phyloP scores from a whole-genome alignment of 208 protist genomes.

The Crithidia bombi region DNA sequence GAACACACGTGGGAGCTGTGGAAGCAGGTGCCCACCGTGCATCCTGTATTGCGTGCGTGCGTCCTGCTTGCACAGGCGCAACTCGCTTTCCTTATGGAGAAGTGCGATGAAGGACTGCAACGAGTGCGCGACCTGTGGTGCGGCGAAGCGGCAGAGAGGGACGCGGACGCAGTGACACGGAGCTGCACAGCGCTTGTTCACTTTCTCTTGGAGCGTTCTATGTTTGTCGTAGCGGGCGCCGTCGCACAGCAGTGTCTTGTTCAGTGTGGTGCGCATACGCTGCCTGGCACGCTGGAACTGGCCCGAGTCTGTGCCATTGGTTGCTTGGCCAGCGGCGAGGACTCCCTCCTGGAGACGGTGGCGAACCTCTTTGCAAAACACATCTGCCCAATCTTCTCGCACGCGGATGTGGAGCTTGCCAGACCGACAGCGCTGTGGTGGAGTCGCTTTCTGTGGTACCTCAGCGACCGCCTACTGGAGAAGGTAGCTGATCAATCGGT shows the following conservation, averaged over 20 bases:
- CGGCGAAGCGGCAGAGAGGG: neutral
- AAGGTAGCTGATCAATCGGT: slow-evolving; percentile 13
- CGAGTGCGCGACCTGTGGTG: slow-evolving; percentile 7
- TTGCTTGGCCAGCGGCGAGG: slow-evolving; percentile 5
- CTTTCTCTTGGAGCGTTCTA: slow-evolving; percentile 16
- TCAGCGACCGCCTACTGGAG: slow-evolving; percentile 24
- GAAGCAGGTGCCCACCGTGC: neutral
- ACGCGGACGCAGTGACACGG: neutral
- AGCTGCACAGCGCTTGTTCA: slow-evolving; percentile 26
- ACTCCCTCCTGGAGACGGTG: neutral
- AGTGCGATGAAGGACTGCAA: slow-evolving; percentile 3
- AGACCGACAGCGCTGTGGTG: slow-evolving; percentile 29
- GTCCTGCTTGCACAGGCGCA: slow-evolving; percentile 18
- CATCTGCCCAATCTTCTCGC: slow-evolving; percentile 17
- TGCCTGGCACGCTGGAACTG: slow-evolving; percentile 27
- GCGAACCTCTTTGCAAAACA: slow-evolving; percentile 6
- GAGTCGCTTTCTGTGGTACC: slow-evolving; percentile 42
- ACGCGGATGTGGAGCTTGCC: neutral
- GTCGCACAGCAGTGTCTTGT: slow-evolving; percentile 1
- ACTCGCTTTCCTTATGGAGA: slow-evolving; percentile 20
- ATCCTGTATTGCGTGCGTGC: neutral
- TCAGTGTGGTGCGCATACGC: too few relatives aligned
- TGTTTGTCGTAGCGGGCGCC: slow-evolving; percentile 13
- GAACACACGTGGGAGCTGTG: slow-evolving; percentile 10
- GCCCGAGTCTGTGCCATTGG: slow-evolving; percentile 36